Evolutionary conservation across 805 yeast species (phyloP), one percentile per base, ranked within the genome.

Genomic region (Hanseniaspora singularis): DNA sequence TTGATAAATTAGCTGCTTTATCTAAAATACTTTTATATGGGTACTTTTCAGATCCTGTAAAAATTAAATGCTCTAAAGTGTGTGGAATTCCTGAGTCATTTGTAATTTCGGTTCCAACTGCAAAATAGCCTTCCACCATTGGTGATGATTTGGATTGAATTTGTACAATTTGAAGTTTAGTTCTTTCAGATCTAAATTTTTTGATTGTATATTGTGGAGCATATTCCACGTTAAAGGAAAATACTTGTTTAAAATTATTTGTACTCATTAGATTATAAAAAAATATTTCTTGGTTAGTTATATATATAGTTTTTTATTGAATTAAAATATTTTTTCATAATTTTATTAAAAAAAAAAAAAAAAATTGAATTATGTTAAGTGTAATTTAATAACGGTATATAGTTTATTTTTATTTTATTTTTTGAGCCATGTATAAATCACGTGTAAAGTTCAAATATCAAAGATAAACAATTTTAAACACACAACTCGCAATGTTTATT

Each of bases 1-100:
- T 82, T 51, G 86, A 79, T 49, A 83, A 65, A 57, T 86, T 85
- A 5, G 96, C 95, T 43, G 88, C 70, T 10, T 79, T 79, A 58
- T 92, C 98, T 40, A 92, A 67, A 40, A 88, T 67, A 8, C 98
- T 97, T 62, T 89, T 89, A 62, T 81, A 89, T 0, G 97, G 97
- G 55, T 77, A 84, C 49, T 79, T 77, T 52, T 79, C 69, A 2
- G 95, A 84, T 1, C 98, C 98, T 95, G 87, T 84, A 62, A 92
- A 92, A 31, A 89, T 72, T 61, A 92, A 68, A 64, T 92, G 98
- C 64, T 92, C 98, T 44, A 92, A 64, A 1, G 98, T 92, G 57
- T 92, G 98, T 1, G 98, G 98, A 52, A 84, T 76, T 7, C 98
- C 98, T 20, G 87, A 75, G 60, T 88, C 92, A 57, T 86, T 78